Evolutionary conservation across 2,329 filamentous ascomycete species (phyloP).

Genomic region (Pseudogymnoascus verrucosus): DNA sequence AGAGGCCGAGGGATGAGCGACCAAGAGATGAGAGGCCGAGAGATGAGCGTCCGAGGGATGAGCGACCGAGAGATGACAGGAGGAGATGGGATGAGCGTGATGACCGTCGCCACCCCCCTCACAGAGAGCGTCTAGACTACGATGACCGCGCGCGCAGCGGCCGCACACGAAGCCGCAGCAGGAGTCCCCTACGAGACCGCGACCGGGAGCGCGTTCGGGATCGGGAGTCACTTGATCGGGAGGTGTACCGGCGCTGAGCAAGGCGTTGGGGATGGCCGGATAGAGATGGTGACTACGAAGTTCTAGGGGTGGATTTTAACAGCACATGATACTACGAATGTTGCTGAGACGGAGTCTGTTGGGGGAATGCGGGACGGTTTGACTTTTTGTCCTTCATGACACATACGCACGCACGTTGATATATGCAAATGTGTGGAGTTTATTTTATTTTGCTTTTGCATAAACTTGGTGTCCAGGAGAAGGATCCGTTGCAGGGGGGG

Average conservation of each 20-base stretch:
- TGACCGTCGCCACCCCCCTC: slow-evolving; percentile 33
- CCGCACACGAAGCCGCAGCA: slow-evolving; percentile 35
- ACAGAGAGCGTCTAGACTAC: slow-evolving; percentile 28
- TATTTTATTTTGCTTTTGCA: neutral
- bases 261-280: neutral
- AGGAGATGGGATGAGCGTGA: slow-evolving; percentile 30
- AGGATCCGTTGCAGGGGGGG: neutral
- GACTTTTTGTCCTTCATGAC: neutral
- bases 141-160: slow-evolving; percentile 27
- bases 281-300: neutral
- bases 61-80: slow-evolving; percentile 24
- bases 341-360: slow-evolving; percentile 5
- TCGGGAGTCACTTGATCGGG: slow-evolving; percentile 22
- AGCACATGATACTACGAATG: neutral
- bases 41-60: slow-evolving; percentile 21
- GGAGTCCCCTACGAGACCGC: slow-evolving; percentile 34
- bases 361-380: neutral
- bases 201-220: slow-evolving; percentile 37
- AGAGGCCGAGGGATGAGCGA: slow-evolving; percentile 25
- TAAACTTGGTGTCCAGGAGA: slow-evolving; percentile 3
- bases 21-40: slow-evolving; percentile 33
- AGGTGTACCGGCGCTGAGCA: slow-evolving; percentile 9
- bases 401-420: neutral
- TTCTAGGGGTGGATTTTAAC: neutral
- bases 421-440: slow-evolving; percentile 1